phyloP scores from a whole-genome alignment of 2,329 filamentous ascomycete species.

The Huntiella abstrusa region DNA sequence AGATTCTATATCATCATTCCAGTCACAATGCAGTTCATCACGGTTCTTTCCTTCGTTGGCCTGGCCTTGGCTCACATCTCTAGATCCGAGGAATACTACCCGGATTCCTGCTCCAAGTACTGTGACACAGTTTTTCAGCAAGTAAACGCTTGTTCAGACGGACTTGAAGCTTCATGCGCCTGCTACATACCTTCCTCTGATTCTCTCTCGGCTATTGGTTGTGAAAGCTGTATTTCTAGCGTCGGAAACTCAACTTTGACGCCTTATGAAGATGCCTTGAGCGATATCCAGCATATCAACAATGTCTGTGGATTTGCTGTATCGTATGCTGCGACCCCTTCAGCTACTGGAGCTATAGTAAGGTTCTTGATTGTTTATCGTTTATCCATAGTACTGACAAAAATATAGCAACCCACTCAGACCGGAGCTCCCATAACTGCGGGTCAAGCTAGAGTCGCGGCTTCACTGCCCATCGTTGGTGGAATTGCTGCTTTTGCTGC shows the following conservation, averaged over 20 bases:
- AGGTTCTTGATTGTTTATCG: neutral
- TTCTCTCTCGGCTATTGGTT: constrained; percentile 5
- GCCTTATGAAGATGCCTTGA: neutral
- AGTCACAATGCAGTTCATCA: constrained; percentile 3
- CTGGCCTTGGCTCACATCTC: neutral
- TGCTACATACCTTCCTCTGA: constrained; percentile 5
- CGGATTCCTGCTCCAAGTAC: constrained; percentile 1
- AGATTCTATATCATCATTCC: neutral
- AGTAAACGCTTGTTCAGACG: neutral
- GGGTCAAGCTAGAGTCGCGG: neutral
- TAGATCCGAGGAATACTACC: constrained; percentile 2
- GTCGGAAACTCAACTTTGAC: constrained; percentile 1
- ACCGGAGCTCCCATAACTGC: constrained; percentile 2
- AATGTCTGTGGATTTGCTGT: constrained; percentile 7
- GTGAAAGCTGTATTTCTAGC: constrained; percentile 4
- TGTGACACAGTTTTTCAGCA: constrained; percentile 8
- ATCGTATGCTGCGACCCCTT: neutral
- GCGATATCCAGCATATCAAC: constrained; percentile 7
- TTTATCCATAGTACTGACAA: neutral
- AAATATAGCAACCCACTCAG: neutral
- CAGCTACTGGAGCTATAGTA: neutral
- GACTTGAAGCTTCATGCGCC: constrained; percentile 1
- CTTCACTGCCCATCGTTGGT: neutral
- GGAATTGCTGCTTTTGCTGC: neutral
- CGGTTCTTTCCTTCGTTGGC: neutral